Evolutionary conservation across 257 asterid genomes (phyloP).

Genomic region (Nicotiana paniculata): DNA sequence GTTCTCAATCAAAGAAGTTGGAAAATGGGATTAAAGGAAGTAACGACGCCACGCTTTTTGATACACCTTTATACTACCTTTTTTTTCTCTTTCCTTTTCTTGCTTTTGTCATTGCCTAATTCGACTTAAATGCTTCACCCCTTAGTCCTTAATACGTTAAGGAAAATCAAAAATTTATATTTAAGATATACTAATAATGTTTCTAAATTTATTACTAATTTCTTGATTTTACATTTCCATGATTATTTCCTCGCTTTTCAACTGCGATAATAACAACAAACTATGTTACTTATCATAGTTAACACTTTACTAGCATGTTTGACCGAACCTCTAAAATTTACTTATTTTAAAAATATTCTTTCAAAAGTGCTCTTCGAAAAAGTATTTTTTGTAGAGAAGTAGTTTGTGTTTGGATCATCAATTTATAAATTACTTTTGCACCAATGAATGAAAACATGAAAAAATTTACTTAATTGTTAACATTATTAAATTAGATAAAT

Average conservation of each 20-base stretch:
- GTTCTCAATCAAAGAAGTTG: constrained; percentile 13
- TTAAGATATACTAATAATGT: not conserved
- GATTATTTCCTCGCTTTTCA: not conserved
- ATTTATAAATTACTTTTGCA: no score
- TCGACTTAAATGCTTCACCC: not conserved
- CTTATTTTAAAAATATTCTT: no score
- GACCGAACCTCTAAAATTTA: no score
- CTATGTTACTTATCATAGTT: not conserved
- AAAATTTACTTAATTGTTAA: no score
- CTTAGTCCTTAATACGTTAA: not conserved
- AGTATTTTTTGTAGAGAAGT: no score
- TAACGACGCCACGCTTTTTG: constrained; percentile 14
- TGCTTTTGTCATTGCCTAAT: not conserved
- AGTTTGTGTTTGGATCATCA: no score
- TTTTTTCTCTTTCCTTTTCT: not conserved
- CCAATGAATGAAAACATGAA: no score
- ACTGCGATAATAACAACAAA: no score
- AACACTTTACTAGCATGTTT: no score
- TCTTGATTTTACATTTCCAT: not conserved
- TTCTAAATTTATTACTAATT: not conserved
- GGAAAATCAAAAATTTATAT: not conserved
- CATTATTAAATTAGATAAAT: no score
- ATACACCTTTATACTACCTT: not conserved
- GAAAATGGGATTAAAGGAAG: constrained; percentile 22
- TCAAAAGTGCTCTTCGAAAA: no score